Conservation (phyloP, 2,329 filamentous ascomycete species). For the Geosmithia flava region DNA sequence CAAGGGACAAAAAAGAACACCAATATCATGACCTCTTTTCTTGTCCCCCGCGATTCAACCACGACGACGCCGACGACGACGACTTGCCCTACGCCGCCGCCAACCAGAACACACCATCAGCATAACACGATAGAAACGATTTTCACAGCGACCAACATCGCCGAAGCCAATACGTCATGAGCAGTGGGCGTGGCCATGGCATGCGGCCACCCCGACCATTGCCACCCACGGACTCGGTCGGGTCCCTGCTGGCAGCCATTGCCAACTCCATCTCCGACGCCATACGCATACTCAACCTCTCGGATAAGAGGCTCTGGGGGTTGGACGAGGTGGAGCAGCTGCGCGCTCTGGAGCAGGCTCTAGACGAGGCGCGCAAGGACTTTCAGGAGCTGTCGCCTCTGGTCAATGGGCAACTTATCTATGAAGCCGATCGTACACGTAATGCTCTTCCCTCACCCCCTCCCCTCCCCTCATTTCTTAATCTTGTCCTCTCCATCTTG, state of each 20-base stretch:
- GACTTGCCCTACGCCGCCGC: too few species aligned
- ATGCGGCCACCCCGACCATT: not conserved
- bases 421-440: conserved; percentile 44
- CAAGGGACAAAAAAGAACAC: too few species aligned
- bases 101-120: too few species aligned
- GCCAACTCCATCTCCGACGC: conserved; percentile 39
- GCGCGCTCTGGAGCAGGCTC: conserved; percentile 37
- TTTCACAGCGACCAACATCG: not conserved
- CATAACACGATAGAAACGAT: not conserved
- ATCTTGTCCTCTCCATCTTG: not conserved
- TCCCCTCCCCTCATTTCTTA: not conserved
- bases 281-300: conserved; percentile 39
- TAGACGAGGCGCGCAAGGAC: conserved; percentile 48
- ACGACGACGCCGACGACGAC: not conserved
- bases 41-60: too few species aligned
- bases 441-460: conserved; percentile 2
- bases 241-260: conserved; percentile 44
- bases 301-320: conserved; percentile 47
- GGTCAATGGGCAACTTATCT: conserved; percentile 43
- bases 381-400: conserved; percentile 45
- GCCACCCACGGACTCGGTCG: conserved; percentile 24
- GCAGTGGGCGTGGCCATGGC: not conserved
- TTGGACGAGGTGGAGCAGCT: conserved; percentile 47
- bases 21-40: too few species aligned
- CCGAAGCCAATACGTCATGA: not conserved